Evolutionary conservation across 768 basidiomycete genomes (phyloP).

Genomic region (Tricholoma flavovirens): DNA sequence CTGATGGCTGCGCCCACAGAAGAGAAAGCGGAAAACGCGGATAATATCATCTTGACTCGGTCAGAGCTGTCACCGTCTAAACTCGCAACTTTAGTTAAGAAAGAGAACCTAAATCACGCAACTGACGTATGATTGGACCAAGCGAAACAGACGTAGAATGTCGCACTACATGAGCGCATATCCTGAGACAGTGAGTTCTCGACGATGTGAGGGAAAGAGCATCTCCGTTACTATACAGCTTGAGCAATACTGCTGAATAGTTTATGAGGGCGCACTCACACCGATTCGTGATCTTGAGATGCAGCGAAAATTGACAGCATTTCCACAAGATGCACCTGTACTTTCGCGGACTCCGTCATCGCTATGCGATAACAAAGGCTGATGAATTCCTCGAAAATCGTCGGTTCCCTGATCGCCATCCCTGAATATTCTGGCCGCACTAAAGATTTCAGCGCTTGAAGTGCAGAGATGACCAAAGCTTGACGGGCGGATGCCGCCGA

Average conservation of each 20-base stretch:
- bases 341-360: constrained; percentile 71
- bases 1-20: constrained; percentile 54
- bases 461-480: constrained; percentile 50
- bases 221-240: constrained; percentile 23
- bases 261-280: constrained; percentile 13
- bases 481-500: constrained; percentile 35
- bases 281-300: constrained; percentile 24
- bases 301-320: constrained; percentile 56
- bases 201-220: constrained; percentile 38
- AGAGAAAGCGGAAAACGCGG: constrained; percentile 57
- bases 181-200: constrained; percentile 67
- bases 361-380: constrained; percentile 86
- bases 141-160: constrained; percentile 58
- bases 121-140: constrained; percentile 47
- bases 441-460: constrained; percentile 76
- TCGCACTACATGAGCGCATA: constrained; percentile 77
- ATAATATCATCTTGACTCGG: constrained; percentile 57
- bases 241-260: neutral
- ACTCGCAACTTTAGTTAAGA: constrained; percentile 2
- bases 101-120: neutral
- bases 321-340: constrained; percentile 70
- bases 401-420: constrained; percentile 69
- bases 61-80: constrained; percentile 51
- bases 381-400: constrained; percentile 86
- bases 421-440: constrained; percentile 79